These are phyloP conservation scores for Xerocomus cyaneibrunnescens DNA, from an alignment of 1,284 basidiomycete species.

Conservation along the genomic window DNA sequence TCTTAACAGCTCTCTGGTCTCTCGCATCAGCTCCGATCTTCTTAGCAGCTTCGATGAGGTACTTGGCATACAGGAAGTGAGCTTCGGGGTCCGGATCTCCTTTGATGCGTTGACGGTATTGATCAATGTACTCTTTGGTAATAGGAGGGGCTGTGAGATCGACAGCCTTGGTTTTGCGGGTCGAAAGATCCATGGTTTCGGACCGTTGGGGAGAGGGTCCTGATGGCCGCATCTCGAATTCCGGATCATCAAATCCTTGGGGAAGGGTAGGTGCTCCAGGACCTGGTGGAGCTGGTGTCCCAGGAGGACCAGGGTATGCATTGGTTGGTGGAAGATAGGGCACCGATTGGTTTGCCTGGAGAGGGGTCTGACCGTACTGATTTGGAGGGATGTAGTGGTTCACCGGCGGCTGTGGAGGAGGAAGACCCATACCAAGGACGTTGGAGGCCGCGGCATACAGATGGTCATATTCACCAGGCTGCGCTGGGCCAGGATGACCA, in stretches of 20 bases:
- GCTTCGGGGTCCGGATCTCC: conserved; percentile 97
- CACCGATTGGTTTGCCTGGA: conserved; percentile 34
- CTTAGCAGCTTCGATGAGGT: conserved; percentile 98
- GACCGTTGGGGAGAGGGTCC: conserved; percentile 51
- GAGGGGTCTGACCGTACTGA: conserved; percentile 23
- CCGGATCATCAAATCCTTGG: conserved; percentile 39
- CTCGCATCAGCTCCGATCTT: conserved; percentile 73
- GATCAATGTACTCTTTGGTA: conserved; percentile 96
- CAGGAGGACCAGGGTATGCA: conserved; percentile 26
- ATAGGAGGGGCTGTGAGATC: conserved; percentile 86
- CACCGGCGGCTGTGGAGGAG: conserved; percentile 42
- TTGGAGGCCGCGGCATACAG: conserved; percentile 75
- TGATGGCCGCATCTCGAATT: conserved; percentile 51
- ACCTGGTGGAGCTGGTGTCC: conserved; percentile 16
- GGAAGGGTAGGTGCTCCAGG: conserved; percentile 27
- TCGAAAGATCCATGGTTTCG: conserved; percentile 58
- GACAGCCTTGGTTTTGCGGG: conserved; percentile 76
- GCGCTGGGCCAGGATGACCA: conserved; percentile 30
- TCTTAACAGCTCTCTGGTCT: conserved; percentile 80
- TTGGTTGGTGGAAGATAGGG: conserved; percentile 31
- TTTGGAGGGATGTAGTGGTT: conserved; percentile 26
- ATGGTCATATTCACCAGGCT: conserved; percentile 48
- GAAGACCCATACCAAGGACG: conserved; percentile 74
- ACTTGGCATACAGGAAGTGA: conserved; percentile 97
- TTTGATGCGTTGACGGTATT: conserved; percentile 96